phyloP scores from a whole-genome alignment of 352 stramenopile genomes.

The Globisporangium uncinulatum region DNA sequence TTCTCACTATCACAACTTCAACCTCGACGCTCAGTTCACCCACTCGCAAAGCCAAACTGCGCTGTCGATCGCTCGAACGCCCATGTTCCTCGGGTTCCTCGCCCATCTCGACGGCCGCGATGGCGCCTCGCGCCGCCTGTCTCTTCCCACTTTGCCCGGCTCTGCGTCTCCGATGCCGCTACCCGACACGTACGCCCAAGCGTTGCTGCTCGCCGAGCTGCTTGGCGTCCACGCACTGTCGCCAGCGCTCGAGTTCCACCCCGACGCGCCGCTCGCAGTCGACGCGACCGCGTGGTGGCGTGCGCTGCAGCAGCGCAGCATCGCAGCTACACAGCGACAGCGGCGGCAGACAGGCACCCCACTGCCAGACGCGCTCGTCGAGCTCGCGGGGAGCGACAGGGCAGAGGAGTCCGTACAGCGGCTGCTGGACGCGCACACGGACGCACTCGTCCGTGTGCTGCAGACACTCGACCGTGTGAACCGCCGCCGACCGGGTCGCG shows the following conservation, averaged over 20 bases:
- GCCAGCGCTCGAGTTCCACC: conserved; percentile 24
- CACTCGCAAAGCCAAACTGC: no score
- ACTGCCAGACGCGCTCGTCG: not conserved
- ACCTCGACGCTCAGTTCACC: no score
- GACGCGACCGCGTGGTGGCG: conserved; percentile 38
- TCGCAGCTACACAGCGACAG: conserved; percentile 5
- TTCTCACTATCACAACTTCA: no score
- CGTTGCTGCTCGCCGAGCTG: conserved; percentile 20
- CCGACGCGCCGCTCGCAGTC: conserved; percentile 22
- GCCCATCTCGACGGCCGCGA: no score
- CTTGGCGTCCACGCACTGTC: conserved; percentile 37
- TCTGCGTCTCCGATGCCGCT: no score
- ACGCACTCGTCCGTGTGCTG: conserved; percentile 14
- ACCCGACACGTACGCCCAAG: no score
- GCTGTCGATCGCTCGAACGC: no score
- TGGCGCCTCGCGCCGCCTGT: no score
- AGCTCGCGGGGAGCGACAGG: not conserved
- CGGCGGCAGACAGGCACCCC: conserved; percentile 2
- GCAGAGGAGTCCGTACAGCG: not conserved
- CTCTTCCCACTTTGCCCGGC: no score
- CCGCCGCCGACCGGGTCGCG: not conserved
- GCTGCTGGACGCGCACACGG: conserved; percentile 8
- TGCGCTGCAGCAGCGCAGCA: conserved; percentile 27
- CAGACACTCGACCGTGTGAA: conserved; percentile 19
- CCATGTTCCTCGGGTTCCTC: no score